Base-by-base conservation (phyloP, 352 stramenopile species). In the Phytophthora rubi region DNA sequence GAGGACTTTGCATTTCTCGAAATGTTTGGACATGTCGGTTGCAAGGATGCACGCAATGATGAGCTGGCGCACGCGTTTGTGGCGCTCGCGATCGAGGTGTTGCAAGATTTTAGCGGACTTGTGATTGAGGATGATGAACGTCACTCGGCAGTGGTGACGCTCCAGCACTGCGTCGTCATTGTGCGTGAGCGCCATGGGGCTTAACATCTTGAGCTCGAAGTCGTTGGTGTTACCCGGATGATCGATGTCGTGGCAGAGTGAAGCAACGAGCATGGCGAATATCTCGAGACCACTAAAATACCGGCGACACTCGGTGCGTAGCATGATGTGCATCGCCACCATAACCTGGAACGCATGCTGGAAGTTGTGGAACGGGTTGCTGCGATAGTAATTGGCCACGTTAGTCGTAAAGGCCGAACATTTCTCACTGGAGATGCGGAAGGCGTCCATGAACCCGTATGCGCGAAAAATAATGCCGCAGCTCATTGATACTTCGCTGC, bases 101-200 rank as follows among this genome's bases (percentile, higher is more conserved):
- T 91, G 78, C 53, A 95, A 49, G 52, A 95, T 91, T 65, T 93
- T 89, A 37, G 78, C 83, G 8, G 83, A 88, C 64, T 88, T 86
- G 70, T 88, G 80, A 62, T 90, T 89, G 2, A 95, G 68, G 33
- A 93, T 91, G 45, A 90, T 86, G 57, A 91, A 94, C 16, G 87
- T 91, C 13, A 91, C 80, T 37, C 82, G 80, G 59, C 82, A 86
- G 57, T 96, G 88, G 47, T 95, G 88, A 35, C 90, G 90, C 68
- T 97, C 89, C 8, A 97, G 70, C 32, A 97, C 89, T 6, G 85
- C 83, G 28, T 91, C 76, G 64, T 97, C 87, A 56, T 95, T 94
- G 80, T 97, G 92, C 1, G 83, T 92, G 28, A 94, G 75, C 3
- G 90, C 89, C 68, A 97, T 82, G 4, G 79, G 73, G n/a, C 80